Evolutionary conservation across 1,284 basidiomycete genomes (phyloP).

Genomic region (Prillingera fragicola): DNA sequence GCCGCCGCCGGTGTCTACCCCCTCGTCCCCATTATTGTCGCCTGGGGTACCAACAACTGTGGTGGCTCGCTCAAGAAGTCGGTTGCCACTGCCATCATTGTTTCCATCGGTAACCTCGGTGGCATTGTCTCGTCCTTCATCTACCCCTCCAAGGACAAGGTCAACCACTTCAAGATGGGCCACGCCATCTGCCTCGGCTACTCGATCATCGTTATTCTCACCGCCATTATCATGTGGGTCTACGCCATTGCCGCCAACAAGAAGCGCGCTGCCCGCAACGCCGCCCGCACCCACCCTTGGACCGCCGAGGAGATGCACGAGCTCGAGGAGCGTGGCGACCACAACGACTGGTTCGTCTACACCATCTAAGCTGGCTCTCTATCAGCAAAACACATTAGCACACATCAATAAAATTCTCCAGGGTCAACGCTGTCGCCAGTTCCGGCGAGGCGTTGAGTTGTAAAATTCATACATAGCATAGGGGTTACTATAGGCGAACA

Average conservation of each 20-base stretch:
- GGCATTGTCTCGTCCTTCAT: conserved; percentile 53
- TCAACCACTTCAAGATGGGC: conserved; percentile 27
- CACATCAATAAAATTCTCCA: no score
- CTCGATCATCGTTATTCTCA: conserved; percentile 19
- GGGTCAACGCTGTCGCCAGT: no score
- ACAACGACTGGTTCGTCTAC: conserved; percentile 38
- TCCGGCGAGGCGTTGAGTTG: no score
- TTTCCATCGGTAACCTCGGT: conserved; percentile 56
- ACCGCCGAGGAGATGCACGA: conserved; percentile 31
- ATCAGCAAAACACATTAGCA: no score
- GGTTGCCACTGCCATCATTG: conserved; percentile 56
- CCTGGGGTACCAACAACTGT: conserved; percentile 57
- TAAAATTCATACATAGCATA: no score
- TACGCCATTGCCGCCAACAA: conserved; percentile 26
- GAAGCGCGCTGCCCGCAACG: conserved; percentile 25
- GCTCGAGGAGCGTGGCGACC: conserved; percentile 34
- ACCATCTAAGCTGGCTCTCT: conserved; percentile 18
- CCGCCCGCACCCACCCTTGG: conserved; percentile 26
- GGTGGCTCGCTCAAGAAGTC: conserved; percentile 57
- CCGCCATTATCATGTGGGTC: conserved; percentile 21
- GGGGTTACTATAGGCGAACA: no score
- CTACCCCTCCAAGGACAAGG: conserved; percentile 38
- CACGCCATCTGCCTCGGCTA: conserved; percentile 35
- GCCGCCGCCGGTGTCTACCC: conserved; percentile 57
- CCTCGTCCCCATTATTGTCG: conserved; percentile 54